Conservation (phyloP, 129 eudicot genomes). For the Saposhnikovia divaricata region DNA sequence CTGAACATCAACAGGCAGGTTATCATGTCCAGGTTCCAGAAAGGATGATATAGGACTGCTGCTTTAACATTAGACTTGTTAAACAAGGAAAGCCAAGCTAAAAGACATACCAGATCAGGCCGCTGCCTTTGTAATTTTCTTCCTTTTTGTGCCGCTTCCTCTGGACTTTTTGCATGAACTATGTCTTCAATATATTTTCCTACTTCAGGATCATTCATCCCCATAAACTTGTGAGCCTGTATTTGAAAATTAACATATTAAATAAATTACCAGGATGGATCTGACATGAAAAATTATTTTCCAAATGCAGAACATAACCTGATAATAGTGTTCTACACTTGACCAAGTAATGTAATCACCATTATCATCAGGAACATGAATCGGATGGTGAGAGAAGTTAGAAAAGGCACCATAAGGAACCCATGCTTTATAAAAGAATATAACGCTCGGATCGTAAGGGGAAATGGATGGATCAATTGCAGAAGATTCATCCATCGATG, state of each 20-base stretch:
- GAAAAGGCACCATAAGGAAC: slow-evolving; percentile 94
- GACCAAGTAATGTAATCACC: slow-evolving; percentile 69
- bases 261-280: neutral
- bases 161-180: slow-evolving; percentile 71
- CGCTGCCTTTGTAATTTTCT: slow-evolving; percentile 70
- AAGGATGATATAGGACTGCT: neutral
- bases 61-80: neutral
- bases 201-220: slow-evolving; percentile 54
- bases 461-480: slow-evolving; percentile 84
- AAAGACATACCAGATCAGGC: slow-evolving; percentile 61
- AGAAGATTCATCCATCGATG: slow-evolving; percentile 71
- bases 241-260: neutral
- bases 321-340: slow-evolving; percentile 97
- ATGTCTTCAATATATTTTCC: slow-evolving; percentile 45
- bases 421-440: slow-evolving; percentile 93
- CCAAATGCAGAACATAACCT: slow-evolving; percentile 36
- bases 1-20: neutral
- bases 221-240: slow-evolving; percentile 82
- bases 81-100: neutral
- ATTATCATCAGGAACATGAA: slow-evolving; percentile 58
- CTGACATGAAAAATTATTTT: slow-evolving; percentile 1
- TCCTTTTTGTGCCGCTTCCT: slow-evolving; percentile 93
- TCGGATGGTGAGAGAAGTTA: slow-evolving; percentile 89
- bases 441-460: slow-evolving; percentile 71
- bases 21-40: neutral